phyloP scores from a whole-genome alignment of 805 yeast species.

The Naumovozyma baii region DNA sequence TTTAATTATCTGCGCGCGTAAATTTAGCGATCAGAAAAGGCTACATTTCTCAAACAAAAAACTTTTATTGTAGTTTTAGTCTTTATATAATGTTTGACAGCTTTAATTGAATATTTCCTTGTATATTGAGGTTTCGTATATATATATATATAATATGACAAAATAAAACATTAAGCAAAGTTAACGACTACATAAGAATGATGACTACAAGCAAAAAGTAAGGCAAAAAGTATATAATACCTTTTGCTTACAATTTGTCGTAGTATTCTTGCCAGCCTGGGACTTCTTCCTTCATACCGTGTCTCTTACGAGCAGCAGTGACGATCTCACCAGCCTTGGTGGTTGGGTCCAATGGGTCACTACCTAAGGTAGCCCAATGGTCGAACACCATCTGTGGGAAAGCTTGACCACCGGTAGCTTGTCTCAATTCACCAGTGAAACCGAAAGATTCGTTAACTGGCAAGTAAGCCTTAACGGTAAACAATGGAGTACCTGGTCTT shows the following conservation, averaged over 20 bases:
- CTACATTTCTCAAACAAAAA: too few relatives aligned
- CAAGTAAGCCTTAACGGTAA: slow-evolving; percentile 98
- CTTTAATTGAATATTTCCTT: not conserved
- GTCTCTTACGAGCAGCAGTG: slow-evolving; percentile 75
- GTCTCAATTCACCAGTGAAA: slow-evolving; percentile 98
- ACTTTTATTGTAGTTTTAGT: too few relatives aligned
- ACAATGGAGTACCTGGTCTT: slow-evolving; percentile 99
- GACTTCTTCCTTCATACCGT: slow-evolving; percentile 92
- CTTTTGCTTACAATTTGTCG: slow-evolving; percentile 59
- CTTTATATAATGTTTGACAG: too few relatives aligned
- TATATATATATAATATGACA: not conserved
- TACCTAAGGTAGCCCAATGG: slow-evolving; percentile 88
- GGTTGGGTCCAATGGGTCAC: slow-evolving; percentile 87
- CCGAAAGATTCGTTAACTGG: slow-evolving; percentile 99
- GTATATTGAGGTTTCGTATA: not conserved
- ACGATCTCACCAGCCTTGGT: slow-evolving; percentile 62
- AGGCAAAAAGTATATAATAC: slow-evolving; percentile 5
- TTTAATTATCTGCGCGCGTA: too few relatives aligned
- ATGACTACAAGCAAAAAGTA: slow-evolving; percentile 9
- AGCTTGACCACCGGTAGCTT: slow-evolving; percentile 99
- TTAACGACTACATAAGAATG: not conserved
- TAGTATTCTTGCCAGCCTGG: slow-evolving; percentile 99
- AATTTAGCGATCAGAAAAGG: too few relatives aligned
- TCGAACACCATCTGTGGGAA: slow-evolving; percentile 99
- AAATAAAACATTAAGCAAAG: slow-evolving; percentile 1